Conservation (phyloP, 169 alveolate genomes). For the Cryptosporidium meleagridis region DNA sequence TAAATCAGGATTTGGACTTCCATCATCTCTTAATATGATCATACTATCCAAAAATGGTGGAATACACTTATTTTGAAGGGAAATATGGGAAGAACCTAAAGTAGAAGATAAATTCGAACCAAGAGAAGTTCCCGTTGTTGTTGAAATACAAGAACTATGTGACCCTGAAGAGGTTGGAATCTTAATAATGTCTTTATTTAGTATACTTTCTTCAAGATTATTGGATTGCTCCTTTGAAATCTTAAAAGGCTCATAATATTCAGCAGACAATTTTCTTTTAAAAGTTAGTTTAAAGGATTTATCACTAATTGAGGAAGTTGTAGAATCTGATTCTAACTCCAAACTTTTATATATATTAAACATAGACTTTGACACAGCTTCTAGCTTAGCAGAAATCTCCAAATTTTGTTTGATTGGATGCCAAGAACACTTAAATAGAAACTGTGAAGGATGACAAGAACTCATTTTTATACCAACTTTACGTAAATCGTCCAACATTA, state of each 20-base stretch:
- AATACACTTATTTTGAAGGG: neutral
- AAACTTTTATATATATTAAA: neutral
- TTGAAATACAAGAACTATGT: conserved; percentile 20
- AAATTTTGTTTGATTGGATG: conserved; percentile 49
- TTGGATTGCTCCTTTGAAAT: neutral
- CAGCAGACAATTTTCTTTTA: neutral
- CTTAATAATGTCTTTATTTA: neutral
- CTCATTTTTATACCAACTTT: neutral
- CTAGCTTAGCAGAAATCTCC: conserved; percentile 46
- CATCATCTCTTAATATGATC: conserved; percentile 24
- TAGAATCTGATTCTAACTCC: neutral
- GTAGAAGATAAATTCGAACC: neutral
- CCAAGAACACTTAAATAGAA: conserved; percentile 63
- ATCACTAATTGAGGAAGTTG: neutral
- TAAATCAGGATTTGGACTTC: neutral
- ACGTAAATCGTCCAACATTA: conserved; percentile 25
- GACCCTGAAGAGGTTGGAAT: conserved; percentile 13
- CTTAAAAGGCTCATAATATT: neutral
- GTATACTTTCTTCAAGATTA: neutral
- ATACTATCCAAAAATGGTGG: conserved; percentile 66
- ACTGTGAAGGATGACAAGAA: conserved; percentile 43
- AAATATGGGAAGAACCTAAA: neutral
- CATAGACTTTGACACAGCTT: conserved; percentile 16
- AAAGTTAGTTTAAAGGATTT: neutral
- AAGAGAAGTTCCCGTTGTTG: conserved; percentile 10